A percentile compares a stretch with the other conserved stretches of the same genome.
phyloP scores from a whole-genome alignment of 2,329 filamentous ascomycete species.

The Verticillium nubilum region DNA sequence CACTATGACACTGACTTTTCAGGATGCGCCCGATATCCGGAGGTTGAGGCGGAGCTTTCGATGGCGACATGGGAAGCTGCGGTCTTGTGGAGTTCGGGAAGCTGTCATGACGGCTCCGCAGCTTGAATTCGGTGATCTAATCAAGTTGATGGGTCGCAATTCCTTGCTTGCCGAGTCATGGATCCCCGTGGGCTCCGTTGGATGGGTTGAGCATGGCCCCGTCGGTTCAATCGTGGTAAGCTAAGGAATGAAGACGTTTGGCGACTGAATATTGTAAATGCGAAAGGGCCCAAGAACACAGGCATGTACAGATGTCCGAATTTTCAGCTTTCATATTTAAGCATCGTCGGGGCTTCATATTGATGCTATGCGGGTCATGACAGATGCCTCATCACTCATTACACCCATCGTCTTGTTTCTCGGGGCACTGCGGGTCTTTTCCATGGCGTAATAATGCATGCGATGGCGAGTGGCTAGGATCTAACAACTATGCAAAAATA shows the following conservation, averaged over 20 bases:
- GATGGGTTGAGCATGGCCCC: too few relatives aligned
- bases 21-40: not conserved
- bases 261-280: too few relatives aligned
- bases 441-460: not conserved
- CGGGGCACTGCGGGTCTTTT: not conserved
- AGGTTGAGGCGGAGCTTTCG: not conserved
- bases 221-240: too few relatives aligned
- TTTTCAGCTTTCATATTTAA: too few relatives aligned
- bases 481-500: too few relatives aligned
- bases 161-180: not conserved
- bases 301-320: too few relatives aligned
- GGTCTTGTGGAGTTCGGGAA: not conserved
- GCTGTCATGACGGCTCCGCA: not conserved
- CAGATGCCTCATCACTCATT: too few relatives aligned
- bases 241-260: too few relatives aligned
- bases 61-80: not conserved
- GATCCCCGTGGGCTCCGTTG: too few relatives aligned
- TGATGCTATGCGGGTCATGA: too few relatives aligned
- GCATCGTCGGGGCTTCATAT: too few relatives aligned
- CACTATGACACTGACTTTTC: not conserved
- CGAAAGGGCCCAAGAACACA: too few relatives aligned
- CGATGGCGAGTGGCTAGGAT: not conserved
- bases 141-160: not conserved
- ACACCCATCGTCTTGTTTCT: not conserved
- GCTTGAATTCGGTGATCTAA: not conserved